Evolutionary conservation across 1,284 basidiomycete genomes (phyloP), one percentile per base, ranked within the genome.

Genomic region (Cryptococcus sp.): DNA sequence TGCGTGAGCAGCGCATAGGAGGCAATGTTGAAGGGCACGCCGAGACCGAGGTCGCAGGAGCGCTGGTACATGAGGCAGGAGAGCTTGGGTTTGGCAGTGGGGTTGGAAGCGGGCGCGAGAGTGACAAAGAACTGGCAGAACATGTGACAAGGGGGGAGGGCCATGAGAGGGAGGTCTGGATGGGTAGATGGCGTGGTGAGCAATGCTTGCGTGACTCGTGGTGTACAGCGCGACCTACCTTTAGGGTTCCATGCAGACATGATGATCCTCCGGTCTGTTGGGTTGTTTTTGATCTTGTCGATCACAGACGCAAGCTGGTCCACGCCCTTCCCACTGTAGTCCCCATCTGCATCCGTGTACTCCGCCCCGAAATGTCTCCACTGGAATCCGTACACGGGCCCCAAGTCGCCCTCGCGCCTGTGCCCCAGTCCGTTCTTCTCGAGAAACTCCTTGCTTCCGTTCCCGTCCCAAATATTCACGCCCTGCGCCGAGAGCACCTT

Each of bases 81-180:
- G 38, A 98, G 85, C 61, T 84, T 84, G 1, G 87, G 88, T 61
- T 85, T 86, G 47, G 56, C 37, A 21, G 44, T 44, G 4, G 78
- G 71, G 13, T 79, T 66, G 36, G 71, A 64, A 2, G 79, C 68
- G 9, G 83, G 77, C 0, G 91, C 64, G 35, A 94, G 84, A 66
- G 91, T 88, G 38, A 98, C 95, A 80, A 91, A 98, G 82, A 98
- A 98, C 73, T 98, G 95, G 79, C 92, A 96, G 75, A 98, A 87
- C 85, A 98, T 89, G 79, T 98, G 96, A 77, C 95, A 98, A 0
- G 95, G 95, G 0, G 95, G 96, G 0, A 98, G 84, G 0, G 96
- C 96, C 95, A 98, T 98, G 46, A 85, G 81, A 0, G 85, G 82
- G 33, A 98, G 87, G 77, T 96, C 95, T 94, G 68, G 55, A 23